Evolutionary conservation across 2,329 filamentous ascomycete genomes (phyloP), one percentile per base, ranked within the genome.

Genomic region (Pleoardoris graminearum): DNA sequence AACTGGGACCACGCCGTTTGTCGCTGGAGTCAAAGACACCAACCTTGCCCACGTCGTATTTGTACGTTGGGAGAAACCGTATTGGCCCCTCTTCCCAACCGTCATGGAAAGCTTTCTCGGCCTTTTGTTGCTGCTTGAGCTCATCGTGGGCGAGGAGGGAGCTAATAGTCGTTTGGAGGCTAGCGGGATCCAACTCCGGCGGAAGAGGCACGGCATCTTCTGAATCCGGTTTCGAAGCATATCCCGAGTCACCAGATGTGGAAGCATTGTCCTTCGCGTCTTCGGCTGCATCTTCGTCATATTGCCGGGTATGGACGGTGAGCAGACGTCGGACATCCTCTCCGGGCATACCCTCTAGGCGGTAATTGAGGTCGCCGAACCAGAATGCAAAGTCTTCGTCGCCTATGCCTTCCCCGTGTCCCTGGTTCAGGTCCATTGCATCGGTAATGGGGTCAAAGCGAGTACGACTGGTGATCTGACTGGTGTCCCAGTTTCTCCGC

Each of bases 341-440:
- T 0, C 91, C 92, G 0, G 93, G 90, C 43, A 97, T 83, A 38
- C 88, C 90, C 45, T 95, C 90, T 0, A 99, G 80, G 27, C 94
- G 85, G 68, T 97, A 99, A 70, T 99, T 99, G 36, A 99, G 80
- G 71, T 99, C 94, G 6, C 94, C 94, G 66, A 96, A 90, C 91
- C 93, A 97, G 67, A 99, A 97, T 0, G 87, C 85, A 75, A 97
- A 91, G 67, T 99, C 94, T 60, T 96, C 93, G 33, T 95, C 89
- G 1, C 90, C 92, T 58, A 99, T 87, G 30, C 79, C 83, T 19
- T 87, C 84, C n/a, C 86, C 85, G 32, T 74, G 70, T 2, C 69
- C 74, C 52, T 81, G 78, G 2, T 85, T 80, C 1, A 83, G 76
- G 5, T 88, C 84, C 7, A 89, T 86, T 0, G 82, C 78, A 52